A percentile compares a stretch with the other conserved stretches of the same genome.
These are phyloP conservation scores for Nitzschia inconspicua DNA, from an alignment of 108 stramenopile genomes.

Conservation along the genomic window DNA sequence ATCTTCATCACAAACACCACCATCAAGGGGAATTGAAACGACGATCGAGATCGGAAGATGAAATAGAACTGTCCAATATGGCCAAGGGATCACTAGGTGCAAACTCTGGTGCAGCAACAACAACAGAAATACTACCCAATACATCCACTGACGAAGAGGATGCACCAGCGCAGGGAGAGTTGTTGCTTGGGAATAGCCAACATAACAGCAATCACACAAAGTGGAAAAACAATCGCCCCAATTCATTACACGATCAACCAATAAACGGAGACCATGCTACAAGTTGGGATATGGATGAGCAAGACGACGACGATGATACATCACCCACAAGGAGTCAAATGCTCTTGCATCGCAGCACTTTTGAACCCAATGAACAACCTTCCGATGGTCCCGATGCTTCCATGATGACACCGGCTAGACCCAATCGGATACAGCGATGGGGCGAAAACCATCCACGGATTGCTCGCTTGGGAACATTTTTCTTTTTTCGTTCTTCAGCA, in stretches of 20 bases:
- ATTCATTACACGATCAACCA: too few species aligned
- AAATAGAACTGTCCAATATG: too few species aligned
- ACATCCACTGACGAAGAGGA: too few species aligned
- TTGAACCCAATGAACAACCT: constrained; percentile 1
- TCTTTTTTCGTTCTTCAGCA: constrained; percentile 36
- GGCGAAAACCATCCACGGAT: constrained; percentile 42
- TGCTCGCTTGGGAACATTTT: constrained; percentile 39
- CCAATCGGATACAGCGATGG: constrained; percentile 24
- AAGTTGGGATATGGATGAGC: constrained; percentile 17
- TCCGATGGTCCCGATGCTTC: neutral
- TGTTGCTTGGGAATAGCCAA: too few species aligned
- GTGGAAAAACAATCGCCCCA: too few species aligned
- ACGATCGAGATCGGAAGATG: neutral
- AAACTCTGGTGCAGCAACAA: too few species aligned
- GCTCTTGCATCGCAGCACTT: constrained; percentile 7
- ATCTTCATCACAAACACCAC: neutral
- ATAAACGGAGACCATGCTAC: too few species aligned
- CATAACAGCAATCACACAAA: too few species aligned
- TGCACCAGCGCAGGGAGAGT: too few species aligned
- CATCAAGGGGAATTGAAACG: neutral
- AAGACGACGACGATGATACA: constrained; percentile 14
- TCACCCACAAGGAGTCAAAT: constrained; percentile 11
- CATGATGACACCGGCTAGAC: constrained; percentile 3
- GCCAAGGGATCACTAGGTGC: too few species aligned
- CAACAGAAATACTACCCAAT: too few species aligned